A percentile compares a stretch with the other conserved stretches of the same genome.
Conservation (phyloP, 116 monocot species). For the Zostera marina region DNA sequence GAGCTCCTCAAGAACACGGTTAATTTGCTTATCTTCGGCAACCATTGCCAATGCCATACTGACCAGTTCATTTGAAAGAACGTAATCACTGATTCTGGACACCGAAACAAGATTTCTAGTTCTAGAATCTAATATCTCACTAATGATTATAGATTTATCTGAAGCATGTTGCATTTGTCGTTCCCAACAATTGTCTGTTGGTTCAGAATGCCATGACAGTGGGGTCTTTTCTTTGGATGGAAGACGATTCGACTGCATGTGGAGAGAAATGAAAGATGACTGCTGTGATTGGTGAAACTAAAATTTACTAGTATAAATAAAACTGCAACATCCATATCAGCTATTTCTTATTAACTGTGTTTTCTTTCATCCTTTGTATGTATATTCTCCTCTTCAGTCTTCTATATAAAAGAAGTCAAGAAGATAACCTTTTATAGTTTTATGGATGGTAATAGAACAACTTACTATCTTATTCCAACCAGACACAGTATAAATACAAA, state of each 20-base stretch:
- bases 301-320: not conserved
- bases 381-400: no score
- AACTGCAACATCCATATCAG: not conserved
- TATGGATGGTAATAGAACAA: no score
- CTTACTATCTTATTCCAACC: not conserved
- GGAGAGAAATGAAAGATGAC: not conserved
- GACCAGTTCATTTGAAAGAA: constrained; percentile 84
- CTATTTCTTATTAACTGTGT: no score
- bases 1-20: constrained; percentile 85
- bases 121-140: constrained; percentile 84
- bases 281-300: not conserved
- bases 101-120: constrained; percentile 90
- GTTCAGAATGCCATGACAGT: constrained; percentile 21
- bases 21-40: constrained; percentile 94
- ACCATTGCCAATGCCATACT: constrained; percentile 97
- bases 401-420: no score
- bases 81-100: constrained; percentile 88
- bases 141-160: constrained; percentile 83
- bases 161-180: constrained; percentile 93
- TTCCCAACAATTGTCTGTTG: constrained; percentile 71
- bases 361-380: no score
- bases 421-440: no score
- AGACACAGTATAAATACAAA: not conserved
- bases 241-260: constrained; percentile 83
- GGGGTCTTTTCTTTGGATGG: constrained; percentile 48